Base-by-base conservation (phyloP, 129 eudicot genomes). In the Centrapalus pauciflorus region DNA sequence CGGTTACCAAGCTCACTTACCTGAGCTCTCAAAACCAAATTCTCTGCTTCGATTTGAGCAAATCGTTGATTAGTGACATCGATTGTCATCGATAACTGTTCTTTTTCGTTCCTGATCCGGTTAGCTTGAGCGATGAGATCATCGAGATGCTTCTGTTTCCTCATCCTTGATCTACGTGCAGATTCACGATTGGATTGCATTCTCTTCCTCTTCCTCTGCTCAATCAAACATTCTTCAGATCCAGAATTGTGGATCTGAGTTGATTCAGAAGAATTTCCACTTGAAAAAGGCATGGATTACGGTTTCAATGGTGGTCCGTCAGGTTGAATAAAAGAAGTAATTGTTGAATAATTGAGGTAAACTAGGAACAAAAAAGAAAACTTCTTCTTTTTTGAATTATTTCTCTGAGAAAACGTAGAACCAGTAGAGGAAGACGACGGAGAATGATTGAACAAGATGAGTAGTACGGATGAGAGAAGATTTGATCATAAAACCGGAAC, bases 401-500 rank as follows among this genome's bases (percentile, higher is more conserved):
- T n/a, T n/a, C n/a, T 77, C 85, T 77, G 98, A 92, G 66, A 88
- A 83, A 67, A 85, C 91, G 76, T 92, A 92, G 66, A 92, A 88
- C 98, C 98, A 92, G 81, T 88, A 92, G 69, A 92, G 98, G 62
- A 92, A 92, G 48, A 82, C 84, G 62, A 83, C 90, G 28, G 98
- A 92, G 84, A 92, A 88, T 6, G 98, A 92, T 81, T 85, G 96
- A 70, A 92, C 98, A 23, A 92, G 90, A 72, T 92, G 97, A 12
- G 87, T 80, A 33, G 87, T 72, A 59, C 97, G 91, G 66, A 89
- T 71, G 7, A 85, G 66, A 17, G 89, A 77, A 43, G 96, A 83
- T 73, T 77, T 74, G 55, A 92, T 82, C 85, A 80, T 85, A 80
- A 79, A 85, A 66, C 92, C 87, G 64, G 95, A 92, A 62, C 83